Conservation (phyloP, 208 protist genomes). For the Crithidia mellificae region DNA sequence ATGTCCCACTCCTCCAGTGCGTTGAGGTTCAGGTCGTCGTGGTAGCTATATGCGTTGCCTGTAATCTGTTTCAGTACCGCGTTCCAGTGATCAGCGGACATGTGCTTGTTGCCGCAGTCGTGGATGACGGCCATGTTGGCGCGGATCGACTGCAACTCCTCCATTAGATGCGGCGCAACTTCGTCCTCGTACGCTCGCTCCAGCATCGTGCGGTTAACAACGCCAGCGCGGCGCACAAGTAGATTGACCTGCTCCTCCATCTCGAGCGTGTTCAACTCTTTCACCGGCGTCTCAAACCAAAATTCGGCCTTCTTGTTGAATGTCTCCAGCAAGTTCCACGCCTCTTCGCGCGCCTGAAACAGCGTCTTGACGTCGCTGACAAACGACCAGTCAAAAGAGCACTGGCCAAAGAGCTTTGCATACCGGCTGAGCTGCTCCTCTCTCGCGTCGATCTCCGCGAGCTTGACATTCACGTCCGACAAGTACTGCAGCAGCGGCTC, state of each 20-base stretch:
- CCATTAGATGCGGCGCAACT: constrained; percentile 71
- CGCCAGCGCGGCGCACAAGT: constrained; percentile 69
- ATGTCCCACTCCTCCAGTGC: constrained; percentile 83
- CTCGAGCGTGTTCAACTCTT: constrained; percentile 77
- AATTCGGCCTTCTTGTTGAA: constrained; percentile 84
- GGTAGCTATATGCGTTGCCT: constrained; percentile 81
- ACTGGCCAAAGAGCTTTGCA: constrained; percentile 82
- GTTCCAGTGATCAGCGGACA: constrained; percentile 90
- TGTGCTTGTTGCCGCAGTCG: constrained; percentile 93
- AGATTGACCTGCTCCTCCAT: constrained; percentile 88
- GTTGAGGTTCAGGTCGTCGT: constrained; percentile 84
- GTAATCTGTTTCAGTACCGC: constrained; percentile 91
- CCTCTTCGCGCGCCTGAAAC: constrained; percentile 72
- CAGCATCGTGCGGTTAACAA: constrained; percentile 68
- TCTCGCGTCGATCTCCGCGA: constrained; percentile 72
- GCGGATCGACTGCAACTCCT: constrained; percentile 78
- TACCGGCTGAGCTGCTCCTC: constrained; percentile 78
- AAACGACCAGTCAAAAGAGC: constrained; percentile 81
- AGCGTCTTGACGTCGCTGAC: constrained; percentile 60
- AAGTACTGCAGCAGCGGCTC: constrained; percentile 89
- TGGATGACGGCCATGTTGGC: constrained; percentile 88
- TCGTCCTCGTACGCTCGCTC: constrained; percentile 89
- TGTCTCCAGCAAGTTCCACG: constrained; percentile 79
- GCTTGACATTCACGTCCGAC: constrained; percentile 71
- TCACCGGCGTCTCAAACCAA: constrained; percentile 85